Conservation (phyloP, 768 basidiomycete species). For the Agaricus bisporus region DNA sequence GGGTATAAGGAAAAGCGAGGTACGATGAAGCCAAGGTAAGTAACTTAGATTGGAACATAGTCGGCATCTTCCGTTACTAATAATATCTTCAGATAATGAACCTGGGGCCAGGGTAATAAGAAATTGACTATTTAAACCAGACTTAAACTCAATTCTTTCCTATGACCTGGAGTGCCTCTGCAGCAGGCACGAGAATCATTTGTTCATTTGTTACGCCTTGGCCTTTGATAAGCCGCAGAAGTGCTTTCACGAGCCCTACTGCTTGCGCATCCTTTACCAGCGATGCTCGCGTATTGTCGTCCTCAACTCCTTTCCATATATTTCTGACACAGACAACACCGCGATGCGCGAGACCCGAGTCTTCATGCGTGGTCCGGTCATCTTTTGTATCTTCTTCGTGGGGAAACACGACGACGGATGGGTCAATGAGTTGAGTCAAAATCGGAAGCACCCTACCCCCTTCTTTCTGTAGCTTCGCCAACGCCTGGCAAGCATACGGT, state of each 20-base stretch:
- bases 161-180: slow-evolving; percentile 41
- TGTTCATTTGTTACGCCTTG: slow-evolving; percentile 25
- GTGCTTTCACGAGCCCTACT: slow-evolving; percentile 44
- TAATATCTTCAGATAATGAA: too few species aligned
- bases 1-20: background rate
- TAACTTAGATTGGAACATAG: background rate
- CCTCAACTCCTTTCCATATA: slow-evolving; percentile 41
- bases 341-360: slow-evolving; percentile 70
- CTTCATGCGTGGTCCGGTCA: slow-evolving; percentile 29
- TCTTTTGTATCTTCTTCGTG: slow-evolving; percentile 27
- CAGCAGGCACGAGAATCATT: slow-evolving; percentile 39
- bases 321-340: slow-evolving; percentile 73
- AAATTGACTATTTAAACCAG: slow-evolving; percentile 2
- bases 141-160: slow-evolving; percentile 7
- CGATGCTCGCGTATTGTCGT: slow-evolving; percentile 28
- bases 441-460: slow-evolving; percentile 58
- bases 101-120: background rate
- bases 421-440: slow-evolving; percentile 63
- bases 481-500: slow-evolving; percentile 47
- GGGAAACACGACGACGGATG: slow-evolving; percentile 28
- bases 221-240: slow-evolving; percentile 44
- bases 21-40: background rate
- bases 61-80: slow-evolving; percentile 4
- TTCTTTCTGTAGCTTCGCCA: slow-evolving; percentile 63
- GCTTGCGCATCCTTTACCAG: slow-evolving; percentile 48